Percentiles rank a stretch among this genome's conserved stretches.
These are phyloP conservation scores for Diplotaxis tenuifolia DNA, from an alignment of 345 rosid species.

Conservation along the genomic window DNA sequence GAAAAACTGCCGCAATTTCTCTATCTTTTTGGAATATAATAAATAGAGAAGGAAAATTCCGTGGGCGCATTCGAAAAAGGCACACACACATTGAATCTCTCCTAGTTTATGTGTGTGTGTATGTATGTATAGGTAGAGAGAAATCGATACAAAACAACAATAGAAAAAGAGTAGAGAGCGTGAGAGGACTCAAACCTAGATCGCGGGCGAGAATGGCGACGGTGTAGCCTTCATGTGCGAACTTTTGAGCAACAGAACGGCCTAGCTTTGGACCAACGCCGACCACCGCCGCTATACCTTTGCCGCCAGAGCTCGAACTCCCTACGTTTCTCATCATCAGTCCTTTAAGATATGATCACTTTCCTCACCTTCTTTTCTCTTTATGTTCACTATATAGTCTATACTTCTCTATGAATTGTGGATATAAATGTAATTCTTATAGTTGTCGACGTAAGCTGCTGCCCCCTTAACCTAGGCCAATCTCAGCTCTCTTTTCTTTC, in stretches of 20 bases:
- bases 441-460: conserved; percentile 23
- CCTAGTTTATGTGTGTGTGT: background rate
- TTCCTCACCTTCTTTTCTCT: conserved; percentile 12
- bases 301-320: conserved; percentile 48
- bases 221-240: conserved; percentile 95
- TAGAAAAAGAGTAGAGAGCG: background rate
- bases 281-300: conserved; percentile 91
- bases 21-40: conserved; percentile 10
- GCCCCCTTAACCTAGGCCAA: conserved; percentile 30
- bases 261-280: conserved; percentile 97
- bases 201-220: conserved; percentile 96
- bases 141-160: conserved; percentile 9
- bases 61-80: background rate
- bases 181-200: conserved; percentile 50
- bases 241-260: conserved; percentile 78
- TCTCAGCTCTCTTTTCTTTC: conserved; percentile 15
- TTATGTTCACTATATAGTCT: background rate
- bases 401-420: background rate
- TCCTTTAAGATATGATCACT: background rate
- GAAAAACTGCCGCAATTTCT: conserved; percentile 4
- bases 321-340: conserved; percentile 67
- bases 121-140: background rate
- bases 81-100: background rate
- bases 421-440: background rate
- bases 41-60: background rate